Percentiles rank a stretch among this genome's conserved stretches.
Conservation (phyloP, 805 yeast genomes). For the Diddensiella transvaalensis region DNA sequence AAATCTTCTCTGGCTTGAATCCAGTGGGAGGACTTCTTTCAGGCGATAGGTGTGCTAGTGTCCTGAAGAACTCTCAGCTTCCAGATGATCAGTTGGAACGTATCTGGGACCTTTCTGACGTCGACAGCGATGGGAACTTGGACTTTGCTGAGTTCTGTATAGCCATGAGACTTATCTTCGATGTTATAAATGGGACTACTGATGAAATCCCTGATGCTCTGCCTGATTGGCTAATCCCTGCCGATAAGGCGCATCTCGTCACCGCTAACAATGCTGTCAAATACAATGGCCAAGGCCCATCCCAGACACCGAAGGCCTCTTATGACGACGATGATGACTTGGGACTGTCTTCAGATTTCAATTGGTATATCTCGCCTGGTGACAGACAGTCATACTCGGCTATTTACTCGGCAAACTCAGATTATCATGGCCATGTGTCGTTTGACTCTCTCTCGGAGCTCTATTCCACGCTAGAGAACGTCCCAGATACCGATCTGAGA, state of each 20-base stretch:
- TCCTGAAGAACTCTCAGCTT: conserved; percentile 83
- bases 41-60: conserved; percentile 81
- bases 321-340: conserved; percentile 60
- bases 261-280: conserved; percentile 69
- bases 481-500: conserved; percentile 80
- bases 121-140: conserved; percentile 84
- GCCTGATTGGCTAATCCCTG: conserved; percentile 93
- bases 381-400: conserved; percentile 77
- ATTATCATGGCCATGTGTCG: conserved; percentile 72
- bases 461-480: conserved; percentile 62
- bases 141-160: conserved; percentile 98
- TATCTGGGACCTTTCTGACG: conserved; percentile 85
- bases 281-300: conserved; percentile 7
- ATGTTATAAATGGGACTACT: conserved; percentile 71
- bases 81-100: conserved; percentile 70
- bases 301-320: conserved; percentile 6
- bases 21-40: conserved; percentile 76
- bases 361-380: conserved; percentile 94
- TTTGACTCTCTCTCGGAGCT: conserved; percentile 68
- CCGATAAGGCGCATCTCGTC: conserved; percentile 78
- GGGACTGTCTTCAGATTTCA: conserved; percentile 64
- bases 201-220: conserved; percentile 62
- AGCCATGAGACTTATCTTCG: conserved; percentile 93
- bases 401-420: conserved; percentile 70
- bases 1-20: conserved; percentile 83